Evolutionary conservation across 495 filamentous ascomycete genomes (phyloP), one percentile per base, ranked within the genome.

Genomic region (Neurospora sp.): DNA sequence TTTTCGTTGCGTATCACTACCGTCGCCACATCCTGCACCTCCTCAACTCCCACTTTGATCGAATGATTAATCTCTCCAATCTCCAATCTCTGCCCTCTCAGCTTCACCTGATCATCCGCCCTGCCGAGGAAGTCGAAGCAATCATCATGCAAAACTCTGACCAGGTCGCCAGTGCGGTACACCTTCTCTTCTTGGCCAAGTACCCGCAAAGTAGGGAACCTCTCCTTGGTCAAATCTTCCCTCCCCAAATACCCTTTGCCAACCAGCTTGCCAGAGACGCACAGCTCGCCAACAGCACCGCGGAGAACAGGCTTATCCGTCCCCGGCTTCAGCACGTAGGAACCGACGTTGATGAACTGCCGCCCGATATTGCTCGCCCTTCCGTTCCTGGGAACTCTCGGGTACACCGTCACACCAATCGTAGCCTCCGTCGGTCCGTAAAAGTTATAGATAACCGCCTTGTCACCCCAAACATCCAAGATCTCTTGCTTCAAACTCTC

Each of bases 381-480:
- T 9, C 92, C 93, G 70, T 89, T 89, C 27, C 80, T 76, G 1
- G 89, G 89, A 42, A 97, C 91, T 42, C 90, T 86, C 11, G 90
- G 88, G 74, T 90, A 94, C 81, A 94, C 93, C 0, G 91, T 93
- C 59, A 91, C 90, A 5, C 94, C 94, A 76, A 98, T 97, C 0
- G 94, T 97, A 0, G 91, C 90, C 79, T 98, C 94, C 0, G 94
- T 97, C 2, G 94, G 94, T 6, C 94, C 94, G 72, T 89, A 91
- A 35, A 89, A 90, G 75, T 94, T 94, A 80, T 92, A 91, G n/a
- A 94, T 90, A 27, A 88, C 88, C 11, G 82, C 81, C 46, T 84
- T 79, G 4, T 85, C 82, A 5, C 92, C 92, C 92, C 92, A 94
- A 5, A 79, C 84, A 71, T 92, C 88, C 10, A 94, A 80, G 69